Conservation (phyloP, 192 early-diverging fungal genomes). For the Backusella tarrabulga region DNA sequence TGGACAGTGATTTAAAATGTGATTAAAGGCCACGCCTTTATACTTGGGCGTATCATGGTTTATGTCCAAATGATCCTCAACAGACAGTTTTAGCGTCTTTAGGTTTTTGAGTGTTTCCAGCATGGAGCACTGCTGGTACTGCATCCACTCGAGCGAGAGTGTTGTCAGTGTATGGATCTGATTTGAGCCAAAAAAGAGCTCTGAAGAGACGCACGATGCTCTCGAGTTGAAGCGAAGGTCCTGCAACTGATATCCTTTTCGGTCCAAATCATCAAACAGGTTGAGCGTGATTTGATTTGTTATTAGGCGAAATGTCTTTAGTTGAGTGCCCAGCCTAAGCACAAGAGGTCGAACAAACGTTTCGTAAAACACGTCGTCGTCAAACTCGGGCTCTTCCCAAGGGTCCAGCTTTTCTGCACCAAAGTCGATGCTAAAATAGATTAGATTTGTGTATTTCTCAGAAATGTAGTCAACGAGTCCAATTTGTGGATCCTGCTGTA, state of each 20-base stretch:
- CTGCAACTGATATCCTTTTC: neutral
- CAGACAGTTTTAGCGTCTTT: neutral
- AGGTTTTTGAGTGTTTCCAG: neutral
- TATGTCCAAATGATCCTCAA: neutral
- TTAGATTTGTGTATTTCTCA: neutral
- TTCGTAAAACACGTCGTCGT: neutral
- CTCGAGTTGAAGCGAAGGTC: neutral
- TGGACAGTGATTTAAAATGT: neutral
- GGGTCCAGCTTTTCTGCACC: neutral
- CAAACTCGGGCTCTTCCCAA: neutral
- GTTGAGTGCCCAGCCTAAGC: neutral
- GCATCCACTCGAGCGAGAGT: neutral
- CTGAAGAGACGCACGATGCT: neutral
- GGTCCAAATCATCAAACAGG: neutral
- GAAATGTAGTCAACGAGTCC: neutral
- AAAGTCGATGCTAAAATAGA: neutral
- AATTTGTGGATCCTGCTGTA: neutral
- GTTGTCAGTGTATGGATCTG: neutral
- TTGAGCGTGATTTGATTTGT: neutral
- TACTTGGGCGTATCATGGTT: neutral
- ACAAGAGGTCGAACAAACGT: neutral
- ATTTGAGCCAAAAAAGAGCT: neutral
- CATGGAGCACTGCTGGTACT: neutral
- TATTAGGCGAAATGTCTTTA: neutral
- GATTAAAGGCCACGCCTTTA: neutral